Evolutionary conservation across 371 early-diverging fungal genomes (phyloP), one percentile per base, ranked within the genome.

Genomic region (Rhizomucor miehei): DNA sequence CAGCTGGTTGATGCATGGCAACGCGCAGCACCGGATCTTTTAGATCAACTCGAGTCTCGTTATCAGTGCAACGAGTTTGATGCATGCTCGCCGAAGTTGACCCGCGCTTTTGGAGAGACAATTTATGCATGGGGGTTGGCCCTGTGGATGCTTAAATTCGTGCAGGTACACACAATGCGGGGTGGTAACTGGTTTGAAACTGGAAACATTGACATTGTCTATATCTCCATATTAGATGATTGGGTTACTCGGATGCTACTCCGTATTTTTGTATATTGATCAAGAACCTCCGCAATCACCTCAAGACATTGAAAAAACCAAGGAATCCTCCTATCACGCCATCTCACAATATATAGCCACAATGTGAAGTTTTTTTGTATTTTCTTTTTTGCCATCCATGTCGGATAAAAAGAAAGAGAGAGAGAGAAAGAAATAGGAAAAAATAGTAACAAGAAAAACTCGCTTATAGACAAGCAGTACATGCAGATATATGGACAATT

Each of bases 121-220:
- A 51, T 61, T 10, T 62, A 57, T 37, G 36, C 43, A 4, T 62
- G 62, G 62, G 62, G 62, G 0, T 9, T 56, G 14, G 38, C 40
- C 11, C 51, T 62, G 16, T 57, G 53, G 53, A n/a, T 50, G 12
- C 35, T 57, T 12, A 62, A 57, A 14, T 36, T 62, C 41, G 35
- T 61, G 8, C 62, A 61, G 48, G 62, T 61, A 61, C n/a, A 51
- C 6, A 3, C 19, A 19, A 16, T 16, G 17, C 10, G 3, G 39
- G 13, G 25, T 52, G 29, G 29, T 29, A 8, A 3, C 29, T 29
- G 29, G 29, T 29, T 29, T 29, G 5, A 29, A 29, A 29, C 29
- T 29, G 29, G 29, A 29, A 8, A 8, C 29, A 29, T 29, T 29
- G 29, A 29, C 29, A 29, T 29, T 29, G 8, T 29, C 29, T 29